phyloP scores from a whole-genome alignment of 2,329 filamentous ascomycete genomes.

The Ophiognomonia clavigignenti-juglandacearum region DNA sequence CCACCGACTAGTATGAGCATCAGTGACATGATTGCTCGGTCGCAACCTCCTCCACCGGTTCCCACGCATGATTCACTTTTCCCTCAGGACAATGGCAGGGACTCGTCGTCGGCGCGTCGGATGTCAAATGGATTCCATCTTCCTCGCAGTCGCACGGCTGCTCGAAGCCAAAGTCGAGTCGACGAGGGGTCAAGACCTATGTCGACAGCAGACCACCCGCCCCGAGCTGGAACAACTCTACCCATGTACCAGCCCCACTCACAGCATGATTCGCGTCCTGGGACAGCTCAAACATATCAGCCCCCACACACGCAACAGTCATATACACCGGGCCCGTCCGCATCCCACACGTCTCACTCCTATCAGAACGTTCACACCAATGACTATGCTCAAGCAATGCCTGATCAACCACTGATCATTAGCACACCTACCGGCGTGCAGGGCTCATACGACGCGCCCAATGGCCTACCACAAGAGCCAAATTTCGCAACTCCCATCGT shows the following conservation, averaged over 20 bases:
- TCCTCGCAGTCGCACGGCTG: constrained; percentile 35
- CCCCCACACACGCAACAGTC: constrained; percentile 8
- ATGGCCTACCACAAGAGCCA: constrained; percentile 26
- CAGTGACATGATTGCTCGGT: constrained; percentile 28
- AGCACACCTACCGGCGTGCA: constrained; percentile 53
- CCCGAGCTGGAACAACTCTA: background rate
- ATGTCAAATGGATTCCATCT: constrained; percentile 39
- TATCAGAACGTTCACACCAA: constrained; percentile 17
- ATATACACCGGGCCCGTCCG: constrained; percentile 5
- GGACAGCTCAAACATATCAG: constrained; percentile 9
- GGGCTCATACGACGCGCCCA: constrained; percentile 46
- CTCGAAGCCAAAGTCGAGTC: constrained; percentile 21
- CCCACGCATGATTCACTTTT: constrained; percentile 35
- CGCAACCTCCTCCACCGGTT: constrained; percentile 32
- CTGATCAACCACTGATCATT: constrained; percentile 55
- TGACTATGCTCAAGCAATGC: constrained; percentile 21
- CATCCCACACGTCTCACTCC: constrained; percentile 18
- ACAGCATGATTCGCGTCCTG: constrained; percentile 1
- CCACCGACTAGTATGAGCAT: constrained; percentile 28
- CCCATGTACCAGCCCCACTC: background rate
- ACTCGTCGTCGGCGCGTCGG: constrained; percentile 31
- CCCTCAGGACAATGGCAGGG: constrained; percentile 32
- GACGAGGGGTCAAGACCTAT: constrained; percentile 16
- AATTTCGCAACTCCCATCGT: constrained; percentile 41
- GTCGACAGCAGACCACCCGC: background rate